phyloP scores from a whole-genome alignment of 139 green algal genomes.

The Haematococcus lacustris region DNA sequence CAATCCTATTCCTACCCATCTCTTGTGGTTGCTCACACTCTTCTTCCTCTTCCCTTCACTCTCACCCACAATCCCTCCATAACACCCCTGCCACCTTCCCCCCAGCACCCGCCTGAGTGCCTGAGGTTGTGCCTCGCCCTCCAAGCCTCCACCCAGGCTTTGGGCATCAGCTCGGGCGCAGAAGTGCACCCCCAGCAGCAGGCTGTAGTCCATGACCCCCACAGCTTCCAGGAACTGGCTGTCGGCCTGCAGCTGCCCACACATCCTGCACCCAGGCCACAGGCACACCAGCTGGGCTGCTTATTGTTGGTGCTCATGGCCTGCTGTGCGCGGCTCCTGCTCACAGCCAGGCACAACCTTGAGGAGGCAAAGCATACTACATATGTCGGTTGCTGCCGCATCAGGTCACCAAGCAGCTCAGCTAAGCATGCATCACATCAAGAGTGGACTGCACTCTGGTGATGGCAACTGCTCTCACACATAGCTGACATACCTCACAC shows the following conservation, averaged over 20 bases:
- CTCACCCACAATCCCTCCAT: background rate
- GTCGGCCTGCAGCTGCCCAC: background rate
- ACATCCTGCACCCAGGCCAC: conserved; percentile 9
- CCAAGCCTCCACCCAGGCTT: background rate
- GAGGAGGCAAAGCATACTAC: too few relatives aligned
- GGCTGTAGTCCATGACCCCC: conserved; percentile 91
- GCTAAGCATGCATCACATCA: too few relatives aligned
- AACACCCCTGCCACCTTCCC: background rate
- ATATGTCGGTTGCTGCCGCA: too few relatives aligned
- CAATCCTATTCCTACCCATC: background rate
- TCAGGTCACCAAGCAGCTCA: too few relatives aligned
- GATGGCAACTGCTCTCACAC: too few relatives aligned
- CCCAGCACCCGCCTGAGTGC: background rate
- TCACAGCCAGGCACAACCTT: background rate
- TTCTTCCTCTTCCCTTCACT: background rate
- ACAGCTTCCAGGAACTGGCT: conserved; percentile 37
- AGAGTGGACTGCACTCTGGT: too few relatives aligned
- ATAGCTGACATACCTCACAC: too few relatives aligned
- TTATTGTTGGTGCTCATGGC: background rate
- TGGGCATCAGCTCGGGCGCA: conserved; percentile 1
- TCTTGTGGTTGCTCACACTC: background rate
- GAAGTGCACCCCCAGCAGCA: conserved; percentile 85
- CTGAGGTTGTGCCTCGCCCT: background rate
- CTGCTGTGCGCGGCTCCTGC: background rate
- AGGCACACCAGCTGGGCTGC: background rate